Percentiles rank a stretch among this genome's conserved stretches.
Conservation (phyloP, 2,329 filamentous ascomycete genomes). For the Ophiostoma australiae region DNA sequence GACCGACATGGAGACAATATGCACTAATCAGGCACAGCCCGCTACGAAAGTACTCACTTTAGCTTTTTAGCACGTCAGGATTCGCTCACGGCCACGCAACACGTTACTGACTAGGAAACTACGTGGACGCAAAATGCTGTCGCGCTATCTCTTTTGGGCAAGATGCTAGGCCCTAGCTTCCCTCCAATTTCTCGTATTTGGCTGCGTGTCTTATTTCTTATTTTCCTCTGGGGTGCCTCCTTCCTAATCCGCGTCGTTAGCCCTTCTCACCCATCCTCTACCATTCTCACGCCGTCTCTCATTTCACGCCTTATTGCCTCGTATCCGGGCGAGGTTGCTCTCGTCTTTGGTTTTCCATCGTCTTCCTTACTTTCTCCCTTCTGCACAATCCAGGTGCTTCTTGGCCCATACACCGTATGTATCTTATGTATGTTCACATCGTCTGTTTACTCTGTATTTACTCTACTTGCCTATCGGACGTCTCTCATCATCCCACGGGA, state of each 20-base stretch:
- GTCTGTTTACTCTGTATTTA: not conserved
- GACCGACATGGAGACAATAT: not conserved
- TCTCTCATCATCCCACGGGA: not conserved
- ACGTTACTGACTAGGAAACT: conserved; percentile 8
- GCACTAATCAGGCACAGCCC: not conserved
- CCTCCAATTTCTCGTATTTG: conserved; percentile 14
- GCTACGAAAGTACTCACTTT: not conserved
- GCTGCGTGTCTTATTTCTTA: conserved; percentile 2
- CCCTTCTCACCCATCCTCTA: not conserved
- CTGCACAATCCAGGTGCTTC: too few relatives aligned
- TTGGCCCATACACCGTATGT: not conserved
- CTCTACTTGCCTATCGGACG: not conserved
- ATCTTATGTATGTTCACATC: too few relatives aligned
- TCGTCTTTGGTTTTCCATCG: not conserved
- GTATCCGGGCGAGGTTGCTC: not conserved
- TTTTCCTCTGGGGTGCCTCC: not conserved
- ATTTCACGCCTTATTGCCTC: not conserved
- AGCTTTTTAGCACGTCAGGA: not conserved
- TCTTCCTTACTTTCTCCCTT: not conserved
- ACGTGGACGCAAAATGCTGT: not conserved
- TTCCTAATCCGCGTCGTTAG: conserved; percentile 1
- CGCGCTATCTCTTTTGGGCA: conserved; percentile 6
- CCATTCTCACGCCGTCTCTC: not conserved
- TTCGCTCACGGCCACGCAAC: not conserved
- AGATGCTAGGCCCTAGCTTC: conserved; percentile 8